Conservation (phyloP, 1,284 basidiomycete genomes). For the Tremellales sp. region DNA sequence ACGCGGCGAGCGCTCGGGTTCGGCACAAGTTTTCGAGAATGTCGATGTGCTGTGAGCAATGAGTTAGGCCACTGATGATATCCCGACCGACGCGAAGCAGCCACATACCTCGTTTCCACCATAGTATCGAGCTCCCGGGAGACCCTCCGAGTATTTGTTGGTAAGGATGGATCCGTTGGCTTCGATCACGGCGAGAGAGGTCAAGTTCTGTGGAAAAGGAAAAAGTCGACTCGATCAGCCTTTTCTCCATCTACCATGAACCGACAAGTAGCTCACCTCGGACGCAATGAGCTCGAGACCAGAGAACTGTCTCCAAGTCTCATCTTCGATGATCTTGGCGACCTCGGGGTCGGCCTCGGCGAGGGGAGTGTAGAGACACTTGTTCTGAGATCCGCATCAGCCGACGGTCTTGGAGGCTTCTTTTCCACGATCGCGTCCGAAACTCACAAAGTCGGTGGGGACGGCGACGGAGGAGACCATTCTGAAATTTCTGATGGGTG, state of each 20-base stretch:
- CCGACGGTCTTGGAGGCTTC: neutral
- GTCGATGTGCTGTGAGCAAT: slow-evolving; percentile 66
- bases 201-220: slow-evolving; percentile 69
- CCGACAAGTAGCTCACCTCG: slow-evolving; percentile 36
- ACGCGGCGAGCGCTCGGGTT: slow-evolving; percentile 92
- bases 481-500: slow-evolving; percentile 29
- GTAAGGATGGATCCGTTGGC: slow-evolving; percentile 98
- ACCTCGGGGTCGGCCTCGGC: slow-evolving; percentile 90
- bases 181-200: slow-evolving; percentile 89
- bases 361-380: slow-evolving; percentile 79
- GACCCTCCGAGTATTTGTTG: slow-evolving; percentile 97
- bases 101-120: slow-evolving; percentile 75
- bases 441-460: slow-evolving; percentile 52
- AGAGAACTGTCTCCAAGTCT: slow-evolving; percentile 97
- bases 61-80: neutral
- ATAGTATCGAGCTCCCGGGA: slow-evolving; percentile 93
- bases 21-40: slow-evolving; percentile 93
- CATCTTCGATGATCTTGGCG: slow-evolving; percentile 96
- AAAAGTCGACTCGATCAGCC: neutral
- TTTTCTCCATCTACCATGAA: neutral
- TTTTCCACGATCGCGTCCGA: neutral
- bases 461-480: slow-evolving; percentile 50
- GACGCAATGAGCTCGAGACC: slow-evolving; percentile 67
- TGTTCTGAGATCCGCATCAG: slow-evolving; percentile 63
- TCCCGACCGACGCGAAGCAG: neutral